Conservation (phyloP, 495 filamentous ascomycete genomes). For the Pyronema omphalodes region DNA sequence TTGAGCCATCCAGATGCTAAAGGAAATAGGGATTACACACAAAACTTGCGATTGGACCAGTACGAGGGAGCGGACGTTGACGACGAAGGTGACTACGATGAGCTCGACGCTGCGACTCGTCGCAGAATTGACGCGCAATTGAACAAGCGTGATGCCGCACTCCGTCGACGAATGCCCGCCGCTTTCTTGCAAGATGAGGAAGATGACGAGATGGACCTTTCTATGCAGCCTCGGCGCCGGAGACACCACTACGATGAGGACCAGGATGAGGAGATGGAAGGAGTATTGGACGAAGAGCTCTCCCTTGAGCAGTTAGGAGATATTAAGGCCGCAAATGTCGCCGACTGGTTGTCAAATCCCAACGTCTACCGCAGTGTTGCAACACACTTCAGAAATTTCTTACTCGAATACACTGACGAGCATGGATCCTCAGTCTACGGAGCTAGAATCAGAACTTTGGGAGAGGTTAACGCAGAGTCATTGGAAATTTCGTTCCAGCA, state of each 20-base stretch:
- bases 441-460: slow-evolving; percentile 74
- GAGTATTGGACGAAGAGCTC: slow-evolving; percentile 87
- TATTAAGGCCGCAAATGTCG: slow-evolving; percentile 79
- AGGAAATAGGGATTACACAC: slow-evolving; percentile 16
- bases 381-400: slow-evolving; percentile 89
- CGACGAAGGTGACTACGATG: slow-evolving; percentile 53
- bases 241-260: slow-evolving; percentile 80
- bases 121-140: slow-evolving; percentile 69
- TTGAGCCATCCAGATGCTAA: not conserved
- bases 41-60: slow-evolving; percentile 30
- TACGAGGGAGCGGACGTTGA: slow-evolving; percentile 62
- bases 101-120: slow-evolving; percentile 48
- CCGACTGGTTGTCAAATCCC: slow-evolving; percentile 84
- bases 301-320: slow-evolving; percentile 81
- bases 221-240: slow-evolving; percentile 59
- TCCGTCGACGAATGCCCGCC: slow-evolving; percentile 54
- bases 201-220: slow-evolving; percentile 67
- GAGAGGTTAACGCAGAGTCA: slow-evolving; percentile 90
- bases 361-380: slow-evolving; percentile 86
- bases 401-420: slow-evolving; percentile 87
- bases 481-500: slow-evolving; percentile 94
- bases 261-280: slow-evolving; percentile 64
- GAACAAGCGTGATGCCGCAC: slow-evolving; percentile 63
- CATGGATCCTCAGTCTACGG: slow-evolving; percentile 83
- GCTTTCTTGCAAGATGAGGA: slow-evolving; percentile 83